These are phyloP conservation scores for Lenwebbia sp. DNA, from an alignment of 345 rosid species.

Conservation along the genomic window DNA sequence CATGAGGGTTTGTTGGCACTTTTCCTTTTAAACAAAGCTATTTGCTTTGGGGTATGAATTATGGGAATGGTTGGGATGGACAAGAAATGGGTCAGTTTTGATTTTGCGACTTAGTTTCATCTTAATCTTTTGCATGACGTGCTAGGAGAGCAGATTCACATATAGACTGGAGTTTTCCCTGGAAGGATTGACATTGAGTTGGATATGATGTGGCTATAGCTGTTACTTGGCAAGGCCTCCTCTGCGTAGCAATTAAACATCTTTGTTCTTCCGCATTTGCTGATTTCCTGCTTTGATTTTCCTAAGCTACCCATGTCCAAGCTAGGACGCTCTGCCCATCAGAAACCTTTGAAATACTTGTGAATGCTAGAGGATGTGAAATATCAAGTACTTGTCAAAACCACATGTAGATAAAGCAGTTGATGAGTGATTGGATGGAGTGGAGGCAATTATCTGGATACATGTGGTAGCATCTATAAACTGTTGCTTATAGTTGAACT, in stretches of 20 bases:
- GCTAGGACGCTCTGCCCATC: background rate
- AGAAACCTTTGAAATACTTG: background rate
- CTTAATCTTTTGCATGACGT: background rate
- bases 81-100: background rate
- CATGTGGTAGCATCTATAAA: background rate
- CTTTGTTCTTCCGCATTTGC: background rate
- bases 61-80: background rate
- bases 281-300: background rate
- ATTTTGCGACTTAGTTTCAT: rapidly evolving
- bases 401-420: background rate
- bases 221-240: background rate
- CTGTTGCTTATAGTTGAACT: background rate
- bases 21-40: background rate
- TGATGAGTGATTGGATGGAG: background rate
- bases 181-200: background rate
- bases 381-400: background rate
- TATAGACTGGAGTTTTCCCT: background rate
- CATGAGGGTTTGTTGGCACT: background rate
- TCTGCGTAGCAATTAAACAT: background rate
- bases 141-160: background rate
- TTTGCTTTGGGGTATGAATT: background rate
- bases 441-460: background rate
- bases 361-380: background rate
- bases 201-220: background rate
- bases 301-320: background rate